phyloP scores from a whole-genome alignment of 2,329 filamentous ascomycete genomes.

The Neopestalotiopsis rosae region DNA sequence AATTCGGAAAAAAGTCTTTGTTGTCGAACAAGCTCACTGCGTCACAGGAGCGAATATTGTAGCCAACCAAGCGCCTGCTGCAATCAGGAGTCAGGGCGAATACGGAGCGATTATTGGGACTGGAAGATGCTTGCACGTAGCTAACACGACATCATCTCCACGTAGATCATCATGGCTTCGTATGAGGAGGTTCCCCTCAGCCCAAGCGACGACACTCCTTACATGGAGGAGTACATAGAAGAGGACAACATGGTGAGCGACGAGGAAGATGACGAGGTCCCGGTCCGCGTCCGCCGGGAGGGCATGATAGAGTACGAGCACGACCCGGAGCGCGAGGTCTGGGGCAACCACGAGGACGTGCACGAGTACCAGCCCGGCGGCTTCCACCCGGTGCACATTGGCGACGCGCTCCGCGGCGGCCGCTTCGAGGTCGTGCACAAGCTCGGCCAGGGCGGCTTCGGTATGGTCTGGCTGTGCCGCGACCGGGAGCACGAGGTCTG shows the following conservation, averaged over 20 bases:
- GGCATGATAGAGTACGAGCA: neutral
- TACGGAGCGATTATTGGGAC: too few relatives aligned
- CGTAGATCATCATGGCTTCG: neutral
- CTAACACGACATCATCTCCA: neutral
- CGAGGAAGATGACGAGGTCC: neutral
- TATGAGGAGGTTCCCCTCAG: neutral
- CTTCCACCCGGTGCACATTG: conserved; percentile 18
- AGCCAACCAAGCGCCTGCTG: neutral
- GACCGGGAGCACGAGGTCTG: neutral
- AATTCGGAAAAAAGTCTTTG: neutral
- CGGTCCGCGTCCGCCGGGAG: neutral
- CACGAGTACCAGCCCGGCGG: conserved; percentile 4
- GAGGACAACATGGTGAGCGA: neutral
- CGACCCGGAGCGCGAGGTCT: neutral
- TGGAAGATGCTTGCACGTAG: neutral
- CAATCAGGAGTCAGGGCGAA: too few relatives aligned
- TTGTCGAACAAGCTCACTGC: neutral
- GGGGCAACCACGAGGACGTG: neutral
- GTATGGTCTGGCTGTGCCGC: conserved; percentile 17
- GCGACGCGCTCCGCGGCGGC: conserved; percentile 13
- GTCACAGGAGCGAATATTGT: neutral
- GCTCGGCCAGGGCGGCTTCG: conserved; percentile 11
- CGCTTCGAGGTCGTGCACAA: conserved; percentile 15
- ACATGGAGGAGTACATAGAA: neutral
- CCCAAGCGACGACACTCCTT: neutral